phyloP scores from a whole-genome alignment of 768 basidiomycete genomes.

The Collybia mongolica region DNA sequence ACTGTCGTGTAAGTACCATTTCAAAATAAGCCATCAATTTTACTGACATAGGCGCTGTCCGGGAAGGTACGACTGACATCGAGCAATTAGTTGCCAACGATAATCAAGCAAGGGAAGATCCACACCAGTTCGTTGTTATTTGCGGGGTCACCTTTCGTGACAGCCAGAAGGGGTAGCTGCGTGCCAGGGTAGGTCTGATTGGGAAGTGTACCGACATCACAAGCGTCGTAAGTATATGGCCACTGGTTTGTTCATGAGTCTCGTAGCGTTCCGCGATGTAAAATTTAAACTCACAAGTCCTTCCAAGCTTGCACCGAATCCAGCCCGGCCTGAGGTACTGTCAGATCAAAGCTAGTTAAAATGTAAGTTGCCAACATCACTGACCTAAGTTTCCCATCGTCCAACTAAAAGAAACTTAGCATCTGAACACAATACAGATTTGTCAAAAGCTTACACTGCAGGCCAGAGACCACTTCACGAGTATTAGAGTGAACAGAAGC shows the following conservation, averaged over 20 bases:
- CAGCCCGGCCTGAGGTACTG: conserved; percentile 52
- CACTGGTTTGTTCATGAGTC: conserved; percentile 32
- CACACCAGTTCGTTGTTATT: conserved; percentile 39
- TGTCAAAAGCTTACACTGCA: conserved; percentile 28
- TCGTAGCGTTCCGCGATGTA: background rate
- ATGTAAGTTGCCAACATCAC: background rate
- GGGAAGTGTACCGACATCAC: conserved; percentile 77
- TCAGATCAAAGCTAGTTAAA: conserved; percentile 30
- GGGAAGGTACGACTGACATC: conserved; percentile 60
- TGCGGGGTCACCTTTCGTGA: conserved; percentile 36
- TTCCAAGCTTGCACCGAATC: conserved; percentile 68
- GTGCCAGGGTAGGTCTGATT: conserved; percentile 74
- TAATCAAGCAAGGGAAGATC: background rate
- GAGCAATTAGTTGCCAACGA: background rate
- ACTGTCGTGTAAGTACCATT: background rate
- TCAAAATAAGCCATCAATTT: background rate
- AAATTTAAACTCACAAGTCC: conserved; percentile 48
- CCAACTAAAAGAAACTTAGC: conserved; percentile 26
- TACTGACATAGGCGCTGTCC: conserved; percentile 47
- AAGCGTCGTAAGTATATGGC: conserved; percentile 71
- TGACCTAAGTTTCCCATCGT: conserved; percentile 52
- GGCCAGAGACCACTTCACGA: conserved; percentile 36
- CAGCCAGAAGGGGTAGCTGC: conserved; percentile 45
- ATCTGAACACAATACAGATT: background rate
- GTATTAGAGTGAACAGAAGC: background rate